Evolutionary conservation across 225 moss, liverwort and hornwort genomes (phyloP).

Genomic region (Pleurozium schreberi): DNA sequence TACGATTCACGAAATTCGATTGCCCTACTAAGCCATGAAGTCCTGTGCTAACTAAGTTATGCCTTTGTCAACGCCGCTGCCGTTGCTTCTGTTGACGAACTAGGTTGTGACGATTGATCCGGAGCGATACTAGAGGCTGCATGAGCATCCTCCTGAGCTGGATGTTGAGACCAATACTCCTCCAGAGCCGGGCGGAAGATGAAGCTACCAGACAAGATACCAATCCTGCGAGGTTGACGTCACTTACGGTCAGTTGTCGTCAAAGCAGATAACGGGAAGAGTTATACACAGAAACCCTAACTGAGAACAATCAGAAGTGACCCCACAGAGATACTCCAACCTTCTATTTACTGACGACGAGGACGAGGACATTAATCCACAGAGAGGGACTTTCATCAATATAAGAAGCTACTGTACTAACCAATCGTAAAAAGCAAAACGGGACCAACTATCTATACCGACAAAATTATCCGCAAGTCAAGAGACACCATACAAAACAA

Average conservation of each 20-base stretch:
- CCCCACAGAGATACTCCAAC: neutral
- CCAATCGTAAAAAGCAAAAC: neutral
- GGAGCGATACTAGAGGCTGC: neutral
- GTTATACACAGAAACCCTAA: neutral
- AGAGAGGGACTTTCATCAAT: neutral
- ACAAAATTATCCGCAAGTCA: neutral
- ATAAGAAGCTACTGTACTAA: neutral
- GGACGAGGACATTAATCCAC: neutral
- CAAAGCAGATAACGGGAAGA: neutral
- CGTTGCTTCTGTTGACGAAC: neutral
- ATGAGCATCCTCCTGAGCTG: neutral
- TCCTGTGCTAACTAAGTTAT: neutral
- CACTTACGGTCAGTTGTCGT: neutral
- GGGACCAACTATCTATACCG: neutral
- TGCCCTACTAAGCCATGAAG: neutral
- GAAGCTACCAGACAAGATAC: conserved; percentile 36
- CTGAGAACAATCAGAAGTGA: neutral
- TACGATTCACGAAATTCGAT: neutral
- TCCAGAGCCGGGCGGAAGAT: conserved; percentile 37
- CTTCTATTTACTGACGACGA: neutral
- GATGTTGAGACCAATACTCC: conserved; percentile 32
- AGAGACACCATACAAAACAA: neutral
- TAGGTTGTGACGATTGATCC: neutral
- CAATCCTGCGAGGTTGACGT: conserved; percentile 12
- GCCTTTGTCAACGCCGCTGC: neutral